Evolutionary conservation across 306 rosid species (phyloP).

Genomic region (Prosopis cineraria): DNA sequence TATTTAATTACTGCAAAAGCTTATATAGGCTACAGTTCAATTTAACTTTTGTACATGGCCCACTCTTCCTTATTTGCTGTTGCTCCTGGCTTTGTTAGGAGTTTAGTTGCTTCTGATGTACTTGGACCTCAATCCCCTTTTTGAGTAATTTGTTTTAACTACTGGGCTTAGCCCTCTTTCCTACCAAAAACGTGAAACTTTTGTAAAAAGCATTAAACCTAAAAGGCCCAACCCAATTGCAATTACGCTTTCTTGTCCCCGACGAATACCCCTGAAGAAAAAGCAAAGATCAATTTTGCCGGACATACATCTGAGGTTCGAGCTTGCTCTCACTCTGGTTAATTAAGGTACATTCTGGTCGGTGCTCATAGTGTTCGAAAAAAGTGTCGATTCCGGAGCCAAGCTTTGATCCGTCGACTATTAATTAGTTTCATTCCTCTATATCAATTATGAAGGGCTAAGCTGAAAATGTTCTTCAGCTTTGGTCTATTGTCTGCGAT

Average conservation of each 20-base stretch:
- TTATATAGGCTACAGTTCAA: too few species aligned
- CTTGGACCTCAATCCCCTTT: too few species aligned
- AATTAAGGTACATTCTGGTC: neutral
- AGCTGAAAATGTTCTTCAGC: neutral
- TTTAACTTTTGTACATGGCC: too few species aligned
- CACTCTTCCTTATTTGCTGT: too few species aligned
- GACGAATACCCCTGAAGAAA: slow-evolving; percentile 6
- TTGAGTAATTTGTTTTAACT: too few species aligned
- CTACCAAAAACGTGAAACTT: too few species aligned
- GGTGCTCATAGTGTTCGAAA: too few species aligned
- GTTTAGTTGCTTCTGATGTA: too few species aligned
- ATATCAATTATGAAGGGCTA: neutral
- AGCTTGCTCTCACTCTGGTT: neutral
- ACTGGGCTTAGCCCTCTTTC: too few species aligned
- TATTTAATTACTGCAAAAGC: too few species aligned
- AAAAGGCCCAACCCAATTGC: slow-evolving; percentile 8
- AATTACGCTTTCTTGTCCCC: slow-evolving; percentile 6
- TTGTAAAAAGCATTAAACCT: too few species aligned
- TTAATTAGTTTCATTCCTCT: neutral
- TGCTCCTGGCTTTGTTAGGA: too few species aligned
- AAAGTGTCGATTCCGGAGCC: neutral
- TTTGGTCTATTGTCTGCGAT: neutral
- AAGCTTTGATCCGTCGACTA: neutral
- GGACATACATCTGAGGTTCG: neutral
- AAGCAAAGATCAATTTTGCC: neutral